Percentiles rank a stretch among this genome's conserved stretches.
These are phyloP conservation scores for Aspergillus fumigatiaffinis DNA, from an alignment of 2,329 filamentous ascomycete species.

Conservation along the genomic window DNA sequence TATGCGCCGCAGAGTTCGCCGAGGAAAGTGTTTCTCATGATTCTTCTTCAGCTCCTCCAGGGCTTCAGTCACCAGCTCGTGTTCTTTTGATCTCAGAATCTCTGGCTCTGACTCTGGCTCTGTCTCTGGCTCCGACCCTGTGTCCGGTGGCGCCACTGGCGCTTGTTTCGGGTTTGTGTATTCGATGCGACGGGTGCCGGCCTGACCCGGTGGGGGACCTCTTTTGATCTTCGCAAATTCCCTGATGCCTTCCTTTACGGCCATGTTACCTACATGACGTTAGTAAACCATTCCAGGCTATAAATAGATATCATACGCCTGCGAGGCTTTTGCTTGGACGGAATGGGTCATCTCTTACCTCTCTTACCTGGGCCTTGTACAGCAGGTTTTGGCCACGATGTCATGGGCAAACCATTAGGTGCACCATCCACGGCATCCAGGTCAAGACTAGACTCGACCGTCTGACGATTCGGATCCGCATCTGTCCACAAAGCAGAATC, in stretches of 20 bases:
- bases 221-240: background rate
- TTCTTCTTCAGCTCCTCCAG: background rate
- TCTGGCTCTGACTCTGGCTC: background rate
- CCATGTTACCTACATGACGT: background rate
- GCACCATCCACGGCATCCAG: background rate
- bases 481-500: background rate
- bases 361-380: background rate
- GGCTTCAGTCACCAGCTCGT: background rate
- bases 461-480: background rate
- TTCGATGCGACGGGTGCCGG: background rate
- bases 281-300: background rate
- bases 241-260: background rate
- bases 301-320: background rate
- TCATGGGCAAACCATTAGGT: background rate
- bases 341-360: background rate
- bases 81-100: background rate
- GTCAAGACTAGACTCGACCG: background rate
- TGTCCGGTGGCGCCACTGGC: background rate
- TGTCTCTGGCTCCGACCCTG: background rate
- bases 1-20: background rate
- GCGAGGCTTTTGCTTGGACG: background rate
- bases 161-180: background rate
- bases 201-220: background rate
- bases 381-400: background rate
- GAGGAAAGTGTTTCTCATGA: background rate